Conservation (phyloP, 345 rosid species). For the Euphorbia tirucalli region DNA sequence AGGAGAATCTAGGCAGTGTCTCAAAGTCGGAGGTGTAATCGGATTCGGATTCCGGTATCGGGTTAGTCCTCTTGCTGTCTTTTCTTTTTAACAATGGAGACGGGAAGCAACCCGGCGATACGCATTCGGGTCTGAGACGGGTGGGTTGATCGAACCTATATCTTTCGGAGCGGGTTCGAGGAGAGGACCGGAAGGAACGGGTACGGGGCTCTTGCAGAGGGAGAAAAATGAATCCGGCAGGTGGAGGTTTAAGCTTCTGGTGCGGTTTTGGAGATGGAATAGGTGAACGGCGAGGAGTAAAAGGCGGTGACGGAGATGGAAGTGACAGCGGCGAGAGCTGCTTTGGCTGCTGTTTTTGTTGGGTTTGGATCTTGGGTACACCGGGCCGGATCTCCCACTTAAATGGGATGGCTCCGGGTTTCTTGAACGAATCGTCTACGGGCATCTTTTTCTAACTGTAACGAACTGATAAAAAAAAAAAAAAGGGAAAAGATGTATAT, state of each 20-base stretch:
- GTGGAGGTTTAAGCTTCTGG: conserved; percentile 63
- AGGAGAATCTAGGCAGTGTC: conserved; percentile 48
- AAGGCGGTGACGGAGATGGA: conserved; percentile 28
- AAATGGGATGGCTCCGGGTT: conserved; percentile 79
- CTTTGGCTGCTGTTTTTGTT: conserved; percentile 8
- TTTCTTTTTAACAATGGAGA: conserved; percentile 43
- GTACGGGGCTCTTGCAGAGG: conserved; percentile 40
- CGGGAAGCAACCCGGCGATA: conserved; percentile 69
- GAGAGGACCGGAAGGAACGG: conserved; percentile 57
- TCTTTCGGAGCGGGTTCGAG: conserved; percentile 55
- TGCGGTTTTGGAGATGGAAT: conserved; percentile 24
- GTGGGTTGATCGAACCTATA: conserved; percentile 49
- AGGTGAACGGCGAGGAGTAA: conserved; percentile 21
- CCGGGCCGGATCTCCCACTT: conserved; percentile 99
- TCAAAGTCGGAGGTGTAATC: conserved; percentile 47
- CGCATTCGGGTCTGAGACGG: conserved; percentile 36
- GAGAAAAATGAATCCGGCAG: conserved; percentile 36
- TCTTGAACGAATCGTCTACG: conserved; percentile 67
- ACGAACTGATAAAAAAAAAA: too few species aligned
- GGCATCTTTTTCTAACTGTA: conserved; percentile 38
- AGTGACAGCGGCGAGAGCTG: conserved; percentile 20
- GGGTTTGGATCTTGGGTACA: conserved; percentile 62
- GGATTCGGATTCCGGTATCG: conserved; percentile 19
- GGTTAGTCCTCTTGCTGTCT: conserved; percentile 33
- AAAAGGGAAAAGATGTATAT: too few species aligned